These are phyloP conservation scores for Alternaria sp. DNA, from an alignment of 2,329 filamentous ascomycete genomes.

Conservation along the genomic window DNA sequence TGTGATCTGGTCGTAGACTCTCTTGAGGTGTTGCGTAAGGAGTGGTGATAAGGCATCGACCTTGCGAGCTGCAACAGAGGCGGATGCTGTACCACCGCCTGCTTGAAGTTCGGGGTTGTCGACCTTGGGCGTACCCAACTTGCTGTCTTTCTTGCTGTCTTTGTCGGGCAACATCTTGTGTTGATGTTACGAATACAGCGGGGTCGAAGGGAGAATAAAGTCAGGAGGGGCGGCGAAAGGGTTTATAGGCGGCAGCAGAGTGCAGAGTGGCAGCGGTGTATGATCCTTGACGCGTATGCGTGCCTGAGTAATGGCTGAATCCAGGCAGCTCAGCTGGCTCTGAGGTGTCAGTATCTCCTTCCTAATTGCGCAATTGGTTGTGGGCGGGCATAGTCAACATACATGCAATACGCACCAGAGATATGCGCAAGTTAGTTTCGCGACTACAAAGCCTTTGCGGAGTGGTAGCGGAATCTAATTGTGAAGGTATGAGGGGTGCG, in stretches of 20 bases:
- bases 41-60: constrained; percentile 40
- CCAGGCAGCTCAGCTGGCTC: constrained; percentile 23
- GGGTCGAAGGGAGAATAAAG: neutral
- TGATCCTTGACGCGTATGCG: neutral
- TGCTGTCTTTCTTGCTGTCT: constrained; percentile 36
- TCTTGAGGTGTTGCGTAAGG: constrained; percentile 37
- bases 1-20: constrained; percentile 35
- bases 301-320: constrained; percentile 2
- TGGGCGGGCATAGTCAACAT: too few species aligned
- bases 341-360: constrained; percentile 10
- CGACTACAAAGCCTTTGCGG: neutral
- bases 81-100: constrained; percentile 44
- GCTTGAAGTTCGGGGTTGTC: constrained; percentile 46
- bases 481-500: constrained; percentile 13
- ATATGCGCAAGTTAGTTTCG: neutral
- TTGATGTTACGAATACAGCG: neutral
- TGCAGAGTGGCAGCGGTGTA: neutral
- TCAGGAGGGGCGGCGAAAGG: neutral
- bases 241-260: neutral
- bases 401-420: neutral
- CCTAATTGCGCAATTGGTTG: neutral
- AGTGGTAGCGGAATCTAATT: constrained; percentile 9
- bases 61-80: constrained; percentile 32
- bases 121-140: constrained; percentile 41
- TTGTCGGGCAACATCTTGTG: constrained; percentile 23